Evolutionary conservation across 2,329 filamentous ascomycete genomes (phyloP).

Genomic region (Scortechinia acanthostroma): DNA sequence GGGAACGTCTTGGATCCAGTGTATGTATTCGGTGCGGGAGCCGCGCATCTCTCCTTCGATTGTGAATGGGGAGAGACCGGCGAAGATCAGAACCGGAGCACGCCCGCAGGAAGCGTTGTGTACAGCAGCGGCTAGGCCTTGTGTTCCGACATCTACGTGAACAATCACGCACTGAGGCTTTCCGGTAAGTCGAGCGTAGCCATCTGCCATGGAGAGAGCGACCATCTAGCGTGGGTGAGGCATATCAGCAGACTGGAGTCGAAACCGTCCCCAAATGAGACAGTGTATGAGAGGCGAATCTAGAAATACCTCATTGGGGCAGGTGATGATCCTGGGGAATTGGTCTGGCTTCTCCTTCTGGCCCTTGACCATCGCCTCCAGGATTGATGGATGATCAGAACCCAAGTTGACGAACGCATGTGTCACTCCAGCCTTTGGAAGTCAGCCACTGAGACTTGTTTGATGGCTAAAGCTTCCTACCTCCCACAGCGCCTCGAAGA

Average conservation of each 20-base stretch:
- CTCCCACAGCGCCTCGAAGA: constrained; percentile 77
- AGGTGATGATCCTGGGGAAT: constrained; percentile 72
- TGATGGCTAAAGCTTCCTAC: constrained; percentile 51
- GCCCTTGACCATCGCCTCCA: constrained; percentile 74
- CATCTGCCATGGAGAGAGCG: constrained; percentile 77
- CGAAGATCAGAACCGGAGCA: constrained; percentile 71
- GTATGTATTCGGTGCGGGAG: constrained; percentile 75
- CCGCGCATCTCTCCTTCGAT: constrained; percentile 72
- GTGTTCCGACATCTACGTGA: constrained; percentile 76
- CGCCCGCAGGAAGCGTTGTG: constrained; percentile 74
- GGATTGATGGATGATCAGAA: constrained; percentile 70
- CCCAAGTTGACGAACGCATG: constrained; percentile 55
- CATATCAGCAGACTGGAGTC: constrained; percentile 3
- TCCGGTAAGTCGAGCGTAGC: constrained; percentile 66
- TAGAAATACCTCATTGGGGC: constrained; percentile 65
- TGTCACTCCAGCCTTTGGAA: constrained; percentile 37
- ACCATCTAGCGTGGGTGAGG: constrained; percentile 53
- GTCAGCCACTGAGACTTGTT: background rate
- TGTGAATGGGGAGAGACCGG: constrained; percentile 71
- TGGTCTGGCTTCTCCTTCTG: constrained; percentile 56
- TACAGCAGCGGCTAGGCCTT: constrained; percentile 70
- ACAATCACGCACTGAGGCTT: constrained; percentile 73
- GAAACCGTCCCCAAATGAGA: background rate
- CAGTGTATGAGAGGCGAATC: background rate
- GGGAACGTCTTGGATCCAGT: constrained; percentile 79